phyloP scores from a whole-genome alignment of 306 rosid genomes.

The Cucumis cinereus region DNA sequence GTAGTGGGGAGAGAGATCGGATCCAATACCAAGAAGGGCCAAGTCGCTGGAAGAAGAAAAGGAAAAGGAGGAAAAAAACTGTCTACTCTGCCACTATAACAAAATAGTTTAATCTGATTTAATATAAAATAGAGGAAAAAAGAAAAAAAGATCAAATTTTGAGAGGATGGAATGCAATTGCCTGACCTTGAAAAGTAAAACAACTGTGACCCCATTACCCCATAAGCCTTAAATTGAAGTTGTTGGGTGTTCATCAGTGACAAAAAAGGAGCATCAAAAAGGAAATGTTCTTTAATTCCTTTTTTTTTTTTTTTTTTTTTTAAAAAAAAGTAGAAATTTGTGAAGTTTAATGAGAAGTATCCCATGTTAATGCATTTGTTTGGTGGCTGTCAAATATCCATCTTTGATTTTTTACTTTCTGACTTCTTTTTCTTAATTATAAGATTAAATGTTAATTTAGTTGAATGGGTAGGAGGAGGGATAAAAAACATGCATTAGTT shows the following conservation, averaged over 20 bases:
- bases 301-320: not conserved
- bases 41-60: not conserved
- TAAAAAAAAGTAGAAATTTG: not conserved
- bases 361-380: not conserved
- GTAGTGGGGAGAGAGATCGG: conserved; percentile 8
- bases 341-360: not conserved
- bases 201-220: conserved; percentile 2
- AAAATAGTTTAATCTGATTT: not conserved
- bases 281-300: not conserved
- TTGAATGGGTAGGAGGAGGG: not conserved
- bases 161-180: conserved; percentile 3
- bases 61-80: not conserved
- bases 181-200: not conserved
- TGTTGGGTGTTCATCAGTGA: not conserved
- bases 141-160: not conserved
- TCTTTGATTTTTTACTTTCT: not conserved
- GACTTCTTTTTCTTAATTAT: not conserved
- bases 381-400: too few species aligned
- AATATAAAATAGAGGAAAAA: not conserved
- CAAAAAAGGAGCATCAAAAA: not conserved
- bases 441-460: not conserved
- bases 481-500: too few species aligned
- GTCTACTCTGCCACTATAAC: not conserved
- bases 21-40: conserved; percentile 6
- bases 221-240: not conserved